These are phyloP conservation scores for Gracilaria caudata DNA, from an alignment of 23 red algal genomes.

Conservation along the genomic window DNA sequence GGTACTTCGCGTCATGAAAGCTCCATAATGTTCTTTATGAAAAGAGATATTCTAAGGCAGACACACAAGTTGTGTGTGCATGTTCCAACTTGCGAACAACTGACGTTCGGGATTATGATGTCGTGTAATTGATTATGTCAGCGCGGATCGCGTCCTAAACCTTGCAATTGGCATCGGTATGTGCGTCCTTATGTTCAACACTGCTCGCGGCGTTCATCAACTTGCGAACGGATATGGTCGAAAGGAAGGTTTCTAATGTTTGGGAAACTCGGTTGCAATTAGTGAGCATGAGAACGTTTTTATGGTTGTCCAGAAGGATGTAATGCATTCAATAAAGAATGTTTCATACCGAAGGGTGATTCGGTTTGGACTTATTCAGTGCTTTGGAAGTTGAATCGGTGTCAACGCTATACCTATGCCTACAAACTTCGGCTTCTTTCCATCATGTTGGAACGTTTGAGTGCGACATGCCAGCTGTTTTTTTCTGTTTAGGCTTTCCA, in stretches of 20 bases:
- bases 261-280: neutral
- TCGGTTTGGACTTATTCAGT: neutral
- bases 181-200: conserved; percentile 12
- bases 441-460: neutral
- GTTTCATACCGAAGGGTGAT: neutral
- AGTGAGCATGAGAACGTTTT: neutral
- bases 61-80: neutral
- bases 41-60: neutral
- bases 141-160: conserved; percentile 47
- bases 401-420: neutral
- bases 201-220: conserved; percentile 23
- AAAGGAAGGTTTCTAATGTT: conserved; percentile 55
- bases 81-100: neutral
- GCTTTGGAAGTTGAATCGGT: neutral
- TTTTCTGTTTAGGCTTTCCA: neutral
- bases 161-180: conserved; percentile 57
- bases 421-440: neutral
- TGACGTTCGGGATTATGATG: neutral
- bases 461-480: neutral
- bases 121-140: neutral
- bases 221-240: conserved; percentile 45
- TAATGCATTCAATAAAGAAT: conserved; percentile 3
- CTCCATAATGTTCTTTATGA: neutral
- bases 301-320: neutral
- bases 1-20: neutral